phyloP scores from a whole-genome alignment of 805 yeast species.

The Wickerhamomyces sydowiorum region DNA sequence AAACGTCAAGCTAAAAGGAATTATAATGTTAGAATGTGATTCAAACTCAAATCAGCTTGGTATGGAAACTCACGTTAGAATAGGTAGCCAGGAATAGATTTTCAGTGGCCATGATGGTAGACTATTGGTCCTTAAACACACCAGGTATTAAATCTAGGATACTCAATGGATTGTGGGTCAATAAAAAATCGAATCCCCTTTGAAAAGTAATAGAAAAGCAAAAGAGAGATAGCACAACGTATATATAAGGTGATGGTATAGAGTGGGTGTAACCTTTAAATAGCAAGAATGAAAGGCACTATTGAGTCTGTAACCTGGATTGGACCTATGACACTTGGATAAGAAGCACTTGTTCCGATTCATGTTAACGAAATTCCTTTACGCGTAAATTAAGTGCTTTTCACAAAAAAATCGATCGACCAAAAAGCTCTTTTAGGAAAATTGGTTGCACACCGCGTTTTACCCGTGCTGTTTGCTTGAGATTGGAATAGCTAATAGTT shows the following conservation, averaged over 20 bases:
- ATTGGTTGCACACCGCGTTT: neutral
- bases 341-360: too few species aligned
- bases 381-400: conserved; percentile 1
- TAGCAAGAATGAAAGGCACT: too few species aligned
- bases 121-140: too few species aligned
- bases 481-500: neutral
- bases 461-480: too few species aligned
- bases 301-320: too few species aligned
- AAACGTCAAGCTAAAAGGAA: conserved; percentile 19
- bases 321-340: too few species aligned
- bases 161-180: neutral
- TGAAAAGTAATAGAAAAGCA: too few species aligned
- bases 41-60: neutral
- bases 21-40: neutral
- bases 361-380: neutral
- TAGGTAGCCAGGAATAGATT: conserved; percentile 20
- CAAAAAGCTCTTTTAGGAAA: neutral
- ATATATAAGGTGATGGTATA: too few species aligned
- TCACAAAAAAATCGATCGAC: neutral
- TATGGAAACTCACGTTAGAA: conserved; percentile 17
- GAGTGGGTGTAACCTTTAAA: too few species aligned
- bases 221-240: too few species aligned
- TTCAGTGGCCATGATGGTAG: neutral
- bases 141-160: neutral
- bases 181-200: too few species aligned